Evolutionary conservation across 345 rosid genomes (phyloP), one percentile per base, ranked within the genome.

Genomic region (Anastatica hierochuntica): DNA sequence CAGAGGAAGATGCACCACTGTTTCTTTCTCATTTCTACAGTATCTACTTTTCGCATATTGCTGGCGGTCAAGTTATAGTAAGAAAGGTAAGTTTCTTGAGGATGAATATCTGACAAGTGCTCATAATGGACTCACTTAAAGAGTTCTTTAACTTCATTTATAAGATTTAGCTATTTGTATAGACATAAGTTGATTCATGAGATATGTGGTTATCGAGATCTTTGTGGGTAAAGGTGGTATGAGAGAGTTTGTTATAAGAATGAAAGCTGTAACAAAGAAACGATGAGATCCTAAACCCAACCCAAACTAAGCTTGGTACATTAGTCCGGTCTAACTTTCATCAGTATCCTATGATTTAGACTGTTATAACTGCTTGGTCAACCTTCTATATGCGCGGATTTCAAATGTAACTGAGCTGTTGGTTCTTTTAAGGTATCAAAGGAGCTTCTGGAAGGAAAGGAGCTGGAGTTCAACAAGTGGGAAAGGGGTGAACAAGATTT

Each of bases 21-120:
- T 87, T 87, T 71, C 79, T 90, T 18, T 67, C 78, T 70, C 95
- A 90, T 78, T 87, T 80, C 72, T 90, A 87, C 78, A 90, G 72
- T 60, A 79, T 90, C 51, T 87, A 87, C 67, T 90, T 90, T 62
- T 82, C 96, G 0, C 98, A 90, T 53, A 76, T 84, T 60, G 88
- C 85, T 8, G 96, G 89, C 17, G 90, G 96, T 66, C 88, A 81
- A 67, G 96, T 82, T 62, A 79, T 90, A 2, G 68, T 50, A 40
- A 84, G 65, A 62, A 71, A 78, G 92, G 98, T 90, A 36, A 31
- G 54, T 41, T 53, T 48, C 60, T 46, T 14, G 24, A 30, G 37
- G 14, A 38, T 23, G 19, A 35, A 14, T 51, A 35, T 50, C 42
- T 31, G 50, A 50, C 29, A 37, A 46, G 29, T 46, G 13, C 27